Evolutionary conservation across 1,139 yeast genomes (phyloP), one percentile per base, ranked within the genome.

Genomic region (Pneumocystis carinii): DNA sequence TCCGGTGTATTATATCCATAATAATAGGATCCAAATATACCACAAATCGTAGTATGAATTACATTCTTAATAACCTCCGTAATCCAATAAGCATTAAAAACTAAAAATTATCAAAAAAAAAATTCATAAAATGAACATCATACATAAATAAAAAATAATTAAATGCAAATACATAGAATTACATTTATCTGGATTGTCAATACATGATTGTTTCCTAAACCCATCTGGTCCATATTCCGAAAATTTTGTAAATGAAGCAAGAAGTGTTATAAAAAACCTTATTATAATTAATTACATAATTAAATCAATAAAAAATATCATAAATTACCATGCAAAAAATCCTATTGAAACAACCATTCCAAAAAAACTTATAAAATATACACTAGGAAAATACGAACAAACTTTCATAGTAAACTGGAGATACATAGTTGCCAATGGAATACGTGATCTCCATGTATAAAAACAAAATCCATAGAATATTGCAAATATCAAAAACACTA

Each of bases 11-110:
- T 79, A 80, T 59, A 88, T 81, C 72, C 87, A 78, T 73, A 86
- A 74, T 88, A 90, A 96, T 97, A 90, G 4, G 94, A 82, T 27
- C 97, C 97, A 72, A 82, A 90, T 42, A 90, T 83, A 41, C 96
- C 96, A 32, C 92, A 80, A 65, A 89, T 84, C 0, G 92, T 84
- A 56, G 86, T 87, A 72, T 90, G 96, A 64, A 90, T 84, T n/a
- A 87, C 81, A 70, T 87, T 89, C 75, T 84, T 84, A 67, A 88
- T 78, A 36, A 90, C 95, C 73, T 90, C 97, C 12, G 94, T 79
- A 66, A 89, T 86, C 73, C 85, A 87, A 71, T 82, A 89, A 15
- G 95, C 96, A 5, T 95, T 89, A 74, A 89, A 88, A 69, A 57
- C 59, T 57, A 57, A 57, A 57, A 57, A 19, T 10, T 12, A 29